Percentiles rank a stretch among this genome's conserved stretches.
phyloP scores from a whole-genome alignment of 1,284 basidiomycete species.

The Ceratobasidium sp. region DNA sequence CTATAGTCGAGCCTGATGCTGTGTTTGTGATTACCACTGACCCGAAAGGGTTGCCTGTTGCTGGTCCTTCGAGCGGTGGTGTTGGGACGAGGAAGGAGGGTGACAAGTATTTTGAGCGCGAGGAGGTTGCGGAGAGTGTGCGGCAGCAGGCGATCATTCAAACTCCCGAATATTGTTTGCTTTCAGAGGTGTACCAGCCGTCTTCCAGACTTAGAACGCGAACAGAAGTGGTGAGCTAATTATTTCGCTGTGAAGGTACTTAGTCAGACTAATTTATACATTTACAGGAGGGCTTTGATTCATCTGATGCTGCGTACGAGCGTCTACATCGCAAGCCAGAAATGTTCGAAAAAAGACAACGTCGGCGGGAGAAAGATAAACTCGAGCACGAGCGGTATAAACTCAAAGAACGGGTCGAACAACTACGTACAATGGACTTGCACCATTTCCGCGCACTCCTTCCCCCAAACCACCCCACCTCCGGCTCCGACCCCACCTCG shows the following conservation, averaged over 20 bases:
- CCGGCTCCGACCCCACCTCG: constrained; percentile 57
- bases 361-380: constrained; percentile 88
- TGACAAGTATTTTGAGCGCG: constrained; percentile 74
- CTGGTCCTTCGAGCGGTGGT: constrained; percentile 62
- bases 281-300: constrained; percentile 71
- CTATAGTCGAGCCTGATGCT: constrained; percentile 71
- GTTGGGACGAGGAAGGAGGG: constrained; percentile 54
- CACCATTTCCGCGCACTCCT: constrained; percentile 63
- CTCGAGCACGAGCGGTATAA: constrained; percentile 91
- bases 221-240: constrained; percentile 70
- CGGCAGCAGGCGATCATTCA: constrained; percentile 73
- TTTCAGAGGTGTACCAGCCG: constrained; percentile 70
- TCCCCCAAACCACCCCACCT: constrained; percentile 53
- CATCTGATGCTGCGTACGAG: constrained; percentile 86
- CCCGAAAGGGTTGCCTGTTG: constrained; percentile 50
- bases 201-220: constrained; percentile 66
- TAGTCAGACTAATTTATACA: constrained; percentile 18
- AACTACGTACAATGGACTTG: constrained; percentile 77
- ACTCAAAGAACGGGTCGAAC: constrained; percentile 86
- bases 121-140: constrained; percentile 76
- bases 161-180: constrained; percentile 71
- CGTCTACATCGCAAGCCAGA: constrained; percentile 88
- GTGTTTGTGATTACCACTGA: constrained; percentile 77
- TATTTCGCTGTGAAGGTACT: constrained; percentile 43
- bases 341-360: constrained; percentile 83